Percentiles rank a stretch among this genome's conserved stretches.
phyloP scores from a whole-genome alignment of 2,329 filamentous ascomycete species.

The Verticillium zaregamsianum region DNA sequence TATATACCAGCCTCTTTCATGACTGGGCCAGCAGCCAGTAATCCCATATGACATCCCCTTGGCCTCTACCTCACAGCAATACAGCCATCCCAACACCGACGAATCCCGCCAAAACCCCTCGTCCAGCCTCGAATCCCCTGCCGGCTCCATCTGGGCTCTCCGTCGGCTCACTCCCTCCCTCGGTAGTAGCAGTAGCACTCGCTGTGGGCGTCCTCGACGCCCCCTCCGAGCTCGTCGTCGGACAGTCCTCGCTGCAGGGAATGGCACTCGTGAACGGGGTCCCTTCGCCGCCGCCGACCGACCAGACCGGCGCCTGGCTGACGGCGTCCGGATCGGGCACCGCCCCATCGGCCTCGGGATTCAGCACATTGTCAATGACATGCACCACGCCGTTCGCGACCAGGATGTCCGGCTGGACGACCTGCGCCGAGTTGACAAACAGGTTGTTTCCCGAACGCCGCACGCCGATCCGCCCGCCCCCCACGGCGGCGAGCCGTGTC shows the following conservation, averaged over 20 bases:
- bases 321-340: conserved; percentile 30
- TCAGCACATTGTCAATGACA: conserved; percentile 50
- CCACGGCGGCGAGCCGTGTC: conserved; percentile 28
- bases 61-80: not conserved
- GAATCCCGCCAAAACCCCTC: not conserved
- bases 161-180: not conserved
- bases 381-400: conserved; percentile 56
- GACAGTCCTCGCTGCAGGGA: conserved; percentile 36
- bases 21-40: not conserved
- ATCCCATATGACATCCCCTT: not conserved
- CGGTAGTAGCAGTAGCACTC: not conserved
- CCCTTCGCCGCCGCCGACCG: conserved; percentile 11
- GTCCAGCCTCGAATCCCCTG: not conserved
- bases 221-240: conserved; percentile 19
- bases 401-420: conserved; percentile 49
- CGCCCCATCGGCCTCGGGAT: conserved; percentile 30
- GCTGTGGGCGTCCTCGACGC: not conserved
- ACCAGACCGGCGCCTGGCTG: conserved; percentile 29
- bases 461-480: conserved; percentile 30
- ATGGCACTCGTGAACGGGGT: conserved; percentile 36
- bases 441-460: conserved; percentile 37
- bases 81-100: conserved; percentile 1
- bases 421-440: conserved; percentile 49
- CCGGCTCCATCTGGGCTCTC: not conserved
- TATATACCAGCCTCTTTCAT: not conserved